These are phyloP conservation scores for Verruconis gallopava DNA, from an alignment of 2,329 filamentous ascomycete genomes.

Conservation along the genomic window DNA sequence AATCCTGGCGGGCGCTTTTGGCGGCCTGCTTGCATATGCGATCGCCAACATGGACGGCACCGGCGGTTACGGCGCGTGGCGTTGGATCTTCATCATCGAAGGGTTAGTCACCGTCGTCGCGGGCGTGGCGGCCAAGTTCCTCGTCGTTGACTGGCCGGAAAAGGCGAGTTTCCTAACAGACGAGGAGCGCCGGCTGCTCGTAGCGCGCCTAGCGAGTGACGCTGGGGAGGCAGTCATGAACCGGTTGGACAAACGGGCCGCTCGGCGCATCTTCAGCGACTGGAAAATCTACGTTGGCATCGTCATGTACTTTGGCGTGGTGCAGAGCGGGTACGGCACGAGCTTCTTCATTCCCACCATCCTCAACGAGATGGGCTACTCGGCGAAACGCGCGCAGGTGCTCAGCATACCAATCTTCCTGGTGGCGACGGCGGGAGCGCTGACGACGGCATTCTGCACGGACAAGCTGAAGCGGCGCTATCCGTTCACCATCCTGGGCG, in stretches of 20 bases:
- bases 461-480: conserved; percentile 41
- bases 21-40: conserved; percentile 29
- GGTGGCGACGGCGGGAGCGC: conserved; percentile 26
- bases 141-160: conserved; percentile 33
- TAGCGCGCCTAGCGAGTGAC: conserved; percentile 30
- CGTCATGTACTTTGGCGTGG: conserved; percentile 21
- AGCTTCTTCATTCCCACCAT: conserved; percentile 31
- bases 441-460: conserved; percentile 33
- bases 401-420: conserved; percentile 27
- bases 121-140: conserved; percentile 14
- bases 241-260: conserved; percentile 35
- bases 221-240: conserved; percentile 38
- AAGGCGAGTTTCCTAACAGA: conserved; percentile 33
- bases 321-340: conserved; percentile 35
- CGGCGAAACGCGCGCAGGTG: conserved; percentile 26
- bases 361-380: conserved; percentile 29
- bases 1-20: conserved; percentile 29
- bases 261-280: conserved; percentile 34
- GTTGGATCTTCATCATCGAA: conserved; percentile 21
- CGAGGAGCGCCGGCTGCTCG: conserved; percentile 32
- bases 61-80: conserved; percentile 20
- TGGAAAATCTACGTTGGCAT: conserved; percentile 34
- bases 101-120: conserved; percentile 18
- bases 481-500: conserved; percentile 40
- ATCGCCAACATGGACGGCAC: conserved; percentile 21